Conservation (phyloP, 2,329 filamentous ascomycete genomes). For the Neopestalotiopsis sp. region DNA sequence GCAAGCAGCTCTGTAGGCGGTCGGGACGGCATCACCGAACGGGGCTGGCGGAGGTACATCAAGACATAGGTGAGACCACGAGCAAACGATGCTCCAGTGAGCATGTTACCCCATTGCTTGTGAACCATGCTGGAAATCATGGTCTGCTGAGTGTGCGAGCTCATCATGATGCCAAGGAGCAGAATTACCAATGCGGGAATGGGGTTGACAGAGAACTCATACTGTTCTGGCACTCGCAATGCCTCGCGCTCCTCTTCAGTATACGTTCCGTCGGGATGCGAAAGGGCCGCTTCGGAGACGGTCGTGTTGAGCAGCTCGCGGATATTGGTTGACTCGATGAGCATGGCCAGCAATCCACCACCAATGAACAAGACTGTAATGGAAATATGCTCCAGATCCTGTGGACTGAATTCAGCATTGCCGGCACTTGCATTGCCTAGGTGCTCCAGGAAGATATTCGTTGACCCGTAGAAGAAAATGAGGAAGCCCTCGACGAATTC, state of each 20-base stretch:
- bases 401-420: constrained; percentile 72
- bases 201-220: constrained; percentile 82
- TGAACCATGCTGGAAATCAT: constrained; percentile 93
- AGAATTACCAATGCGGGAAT: constrained; percentile 87
- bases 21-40: constrained; percentile 78
- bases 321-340: constrained; percentile 76
- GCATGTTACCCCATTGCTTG: constrained; percentile 87
- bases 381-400: constrained; percentile 89
- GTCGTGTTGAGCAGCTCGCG: constrained; percentile 69
- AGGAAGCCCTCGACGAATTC: constrained; percentile 90
- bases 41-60: constrained; percentile 80
- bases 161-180: constrained; percentile 92
- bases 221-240: constrained; percentile 67
- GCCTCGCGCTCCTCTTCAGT: constrained; percentile 51
- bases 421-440: constrained; percentile 62
- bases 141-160: constrained; percentile 82
- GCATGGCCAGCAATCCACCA: constrained; percentile 77
- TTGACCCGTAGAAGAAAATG: constrained; percentile 87
- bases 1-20: constrained; percentile 90
- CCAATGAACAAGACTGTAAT: constrained; percentile 95
- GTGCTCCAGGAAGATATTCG: constrained; percentile 93
- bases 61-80: constrained; percentile 81
- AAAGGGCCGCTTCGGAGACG: constrained; percentile 41
- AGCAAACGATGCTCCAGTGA: constrained; percentile 80
- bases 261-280: constrained; percentile 36